Percentiles rank a stretch among this genome's conserved stretches.
These are phyloP conservation scores for Paraphoma sp. DNA, from an alignment of 2,329 filamentous ascomycete genomes.

Conservation along the genomic window DNA sequence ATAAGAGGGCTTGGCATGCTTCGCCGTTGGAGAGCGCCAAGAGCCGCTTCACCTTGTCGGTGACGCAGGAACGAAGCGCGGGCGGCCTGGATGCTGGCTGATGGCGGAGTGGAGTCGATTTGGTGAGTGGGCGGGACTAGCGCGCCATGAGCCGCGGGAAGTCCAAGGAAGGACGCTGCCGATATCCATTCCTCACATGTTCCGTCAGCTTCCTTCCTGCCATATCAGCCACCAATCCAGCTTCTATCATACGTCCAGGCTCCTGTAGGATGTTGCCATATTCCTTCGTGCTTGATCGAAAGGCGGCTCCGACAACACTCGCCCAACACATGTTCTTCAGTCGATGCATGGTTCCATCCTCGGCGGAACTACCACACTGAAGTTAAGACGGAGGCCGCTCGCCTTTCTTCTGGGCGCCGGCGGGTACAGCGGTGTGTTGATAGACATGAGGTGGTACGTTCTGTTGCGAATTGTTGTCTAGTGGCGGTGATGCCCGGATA, in stretches of 20 bases:
- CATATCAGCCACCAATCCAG: not conserved
- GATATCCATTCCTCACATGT: not conserved
- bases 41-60: slow-evolving; percentile 15
- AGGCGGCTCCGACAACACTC: no score
- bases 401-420: no score
- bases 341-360: no score
- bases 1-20: slow-evolving; percentile 35
- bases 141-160: not conserved
- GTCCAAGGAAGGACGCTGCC: not conserved
- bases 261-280: not conserved
- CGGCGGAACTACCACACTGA: no score
- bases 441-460: no score
- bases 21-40: slow-evolving; percentile 15
- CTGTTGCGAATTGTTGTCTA: no score
- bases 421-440: no score
- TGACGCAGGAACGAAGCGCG: slow-evolving; percentile 11
- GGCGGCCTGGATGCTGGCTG: slow-evolving; percentile 1
- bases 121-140: not conserved
- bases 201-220: not conserved
- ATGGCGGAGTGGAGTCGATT: slow-evolving; percentile 7
- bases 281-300: not conserved
- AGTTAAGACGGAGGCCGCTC: no score
- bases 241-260: not conserved
- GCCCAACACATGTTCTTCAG: no score
- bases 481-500: no score